Base-by-base conservation (phyloP, 495 filamentous ascomycete genomes). In the Neurospora cerealis region DNA sequence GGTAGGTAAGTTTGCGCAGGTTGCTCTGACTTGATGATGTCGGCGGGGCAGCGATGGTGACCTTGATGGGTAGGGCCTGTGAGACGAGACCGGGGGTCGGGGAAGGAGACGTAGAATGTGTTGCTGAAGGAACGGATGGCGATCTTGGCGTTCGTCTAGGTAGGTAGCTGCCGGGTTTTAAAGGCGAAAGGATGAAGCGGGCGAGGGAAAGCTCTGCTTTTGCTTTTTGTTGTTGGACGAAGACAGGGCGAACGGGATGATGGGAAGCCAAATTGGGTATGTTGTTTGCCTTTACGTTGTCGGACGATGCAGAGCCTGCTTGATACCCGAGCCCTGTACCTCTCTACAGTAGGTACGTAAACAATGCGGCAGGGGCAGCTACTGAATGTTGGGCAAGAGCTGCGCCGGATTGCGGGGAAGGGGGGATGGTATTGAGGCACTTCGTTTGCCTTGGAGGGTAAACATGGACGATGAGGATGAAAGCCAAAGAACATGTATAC, bases 51-150 rank as follows among this genome's bases (percentile, higher is more conserved):
- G 54, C 24, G 28, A 19, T 66, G 54, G 54, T 19, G 38, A 46
- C 70, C 70, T 71, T 71, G 39, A 71, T 66, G 54, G 54, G 54
- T 19, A 66, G 54, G 54, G 54, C 54, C 54, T 66, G 70, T 39
- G 38, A 41, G 70, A 39, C 37, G 70, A 73, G 70, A 36, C 73
- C 69, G 28, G 54, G 54, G 54, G 28, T 32, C 28, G 17, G 6
- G 54, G 21, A 24, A 28, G 46, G 46, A 28, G 46, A 54, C 54
- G 54, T 62, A 32, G 54, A 66, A 34, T 66, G 28, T 66, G 15
- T 15, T 34, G 28, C 34, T 34, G 21, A 60, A 60, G 48, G 48
- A 60, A 60, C 21, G 48, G 21, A 60, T 11, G 48, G 21, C 11
- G 48, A 60, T 66, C 28, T 66, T 66, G 28, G 28, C 28, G 28